phyloP scores from a whole-genome alignment of 1,139 yeast species.

The Diutina sp. region DNA sequence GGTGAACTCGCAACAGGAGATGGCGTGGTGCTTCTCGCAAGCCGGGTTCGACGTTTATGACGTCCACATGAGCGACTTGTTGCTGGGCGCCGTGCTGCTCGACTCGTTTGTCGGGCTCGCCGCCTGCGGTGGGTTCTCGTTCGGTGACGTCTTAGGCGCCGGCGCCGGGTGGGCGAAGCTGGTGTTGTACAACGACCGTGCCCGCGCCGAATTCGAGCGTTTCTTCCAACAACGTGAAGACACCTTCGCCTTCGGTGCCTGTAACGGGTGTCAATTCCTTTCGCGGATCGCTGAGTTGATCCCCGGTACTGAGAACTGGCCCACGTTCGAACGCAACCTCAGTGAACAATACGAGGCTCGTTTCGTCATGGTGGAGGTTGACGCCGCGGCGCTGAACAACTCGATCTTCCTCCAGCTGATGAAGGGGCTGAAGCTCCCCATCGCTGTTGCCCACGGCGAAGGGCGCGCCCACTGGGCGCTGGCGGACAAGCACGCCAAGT shows the following conservation, averaged over 20 bases:
- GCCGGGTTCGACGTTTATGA: conserved; percentile 92
- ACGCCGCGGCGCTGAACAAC: conserved; percentile 31
- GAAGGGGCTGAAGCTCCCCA: conserved; percentile 87
- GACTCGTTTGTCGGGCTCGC: conserved; percentile 86
- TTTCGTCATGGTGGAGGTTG: conserved; percentile 79
- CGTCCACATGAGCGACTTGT: conserved; percentile 92
- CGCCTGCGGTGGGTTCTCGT: conserved; percentile 98
- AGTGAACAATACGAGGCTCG: conserved; percentile 98
- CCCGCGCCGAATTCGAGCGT: conserved; percentile 60
- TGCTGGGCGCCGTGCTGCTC: conserved; percentile 60
- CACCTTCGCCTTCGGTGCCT: conserved; percentile 97
- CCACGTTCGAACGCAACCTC: conserved; percentile 80
- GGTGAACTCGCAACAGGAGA: conserved; percentile 95
- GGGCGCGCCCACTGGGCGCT: conserved; percentile 71
- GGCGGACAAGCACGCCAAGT: conserved; percentile 27
- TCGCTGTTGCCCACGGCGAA: conserved; percentile 98
- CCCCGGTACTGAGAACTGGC: conserved; percentile 97
- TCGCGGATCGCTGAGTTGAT: conserved; percentile 79
- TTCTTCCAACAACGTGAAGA: conserved; percentile 82
- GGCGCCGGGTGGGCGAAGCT: conserved; percentile 99
- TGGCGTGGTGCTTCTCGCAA: conserved; percentile 94
- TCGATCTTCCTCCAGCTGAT: conserved; percentile 77
- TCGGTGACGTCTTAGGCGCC: conserved; percentile 98
- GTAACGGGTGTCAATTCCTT: conserved; percentile 97
- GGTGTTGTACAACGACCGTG: conserved; percentile 72